Base-by-base conservation (phyloP, 2,329 filamentous ascomycete species). In the Fusarium virguliforme region DNA sequence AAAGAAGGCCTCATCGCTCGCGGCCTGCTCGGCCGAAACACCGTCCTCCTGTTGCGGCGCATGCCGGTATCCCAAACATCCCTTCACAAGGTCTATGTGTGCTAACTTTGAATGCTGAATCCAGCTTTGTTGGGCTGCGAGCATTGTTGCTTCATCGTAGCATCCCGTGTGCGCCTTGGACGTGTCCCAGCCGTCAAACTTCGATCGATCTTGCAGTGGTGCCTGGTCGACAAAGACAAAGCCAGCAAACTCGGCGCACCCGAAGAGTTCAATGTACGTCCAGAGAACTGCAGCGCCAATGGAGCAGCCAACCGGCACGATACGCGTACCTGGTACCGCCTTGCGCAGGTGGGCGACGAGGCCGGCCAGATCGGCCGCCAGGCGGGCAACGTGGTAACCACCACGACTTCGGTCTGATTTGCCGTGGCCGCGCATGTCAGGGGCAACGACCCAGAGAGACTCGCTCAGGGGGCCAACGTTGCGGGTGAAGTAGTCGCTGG, bases 181-280 rank as follows among this genome's bases (percentile, higher is more conserved):
- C 41, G 69, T 64, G 34, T 75, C 66, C 75, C 75, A 76, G 18
- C 5, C 53, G 35, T 72, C 75, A 50, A 76, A 75, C 22, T 26
- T 9, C 22, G 75, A 76, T 22, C 72, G 70, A 40, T 76, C 75
- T 58, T 76, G 75, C 15, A 76, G 60, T 13, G 75, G 75, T 22
- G 75, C 75, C 58, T 76, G 75, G 26, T 76, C 75, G 34, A 76
- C 75, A 32, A 76, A 76, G n/a, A 76, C 75, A 50, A 76, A 58
- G 1, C 75, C 75, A 7, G 67, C 43, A 65, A 76, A 76, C n/a
- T 76, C 74, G 12, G 50, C 51, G 15, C 73, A 73, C 6, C 72
- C 72, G 60, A 76, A 76, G 13, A 76, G 50, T 34, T 76, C 75
- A 18, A 74, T 30, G 7, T 76, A 76, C 7, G 75, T 76, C 75